phyloP scores from a whole-genome alignment of 257 asterid genomes.

The Nicotiana tomentosiformis region DNA sequence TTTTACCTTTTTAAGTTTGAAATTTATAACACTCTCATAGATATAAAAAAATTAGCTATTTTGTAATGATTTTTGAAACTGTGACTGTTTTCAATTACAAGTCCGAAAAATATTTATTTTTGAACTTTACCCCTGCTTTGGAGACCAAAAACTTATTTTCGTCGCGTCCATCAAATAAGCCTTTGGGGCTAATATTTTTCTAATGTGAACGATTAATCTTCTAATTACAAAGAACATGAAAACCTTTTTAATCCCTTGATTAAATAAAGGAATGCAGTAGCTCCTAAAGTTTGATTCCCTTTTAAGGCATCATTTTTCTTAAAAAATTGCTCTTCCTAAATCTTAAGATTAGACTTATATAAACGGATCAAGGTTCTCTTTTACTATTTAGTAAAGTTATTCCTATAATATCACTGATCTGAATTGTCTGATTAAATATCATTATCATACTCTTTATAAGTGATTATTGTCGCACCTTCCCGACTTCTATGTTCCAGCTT shows the following conservation, averaged over 20 bases:
- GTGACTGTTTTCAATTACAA: too few species aligned
- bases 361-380: neutral
- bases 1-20: too few species aligned
- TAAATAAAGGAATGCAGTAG: neutral
- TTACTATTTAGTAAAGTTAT: neutral
- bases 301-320: neutral
- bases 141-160: too few species aligned
- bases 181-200: neutral
- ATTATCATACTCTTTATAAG: neutral
- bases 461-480: neutral
- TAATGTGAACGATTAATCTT: neutral
- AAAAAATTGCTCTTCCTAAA: too few species aligned
- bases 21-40: too few species aligned
- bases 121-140: too few species aligned
- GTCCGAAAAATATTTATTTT: too few species aligned
- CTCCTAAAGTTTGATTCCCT: constrained; percentile 3
- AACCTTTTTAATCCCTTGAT: neutral
- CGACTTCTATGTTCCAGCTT: neutral
- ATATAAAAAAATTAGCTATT: too few species aligned
- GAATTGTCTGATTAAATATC: neutral
- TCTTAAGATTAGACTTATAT: neutral
- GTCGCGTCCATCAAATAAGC: neutral
- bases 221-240: neutral
- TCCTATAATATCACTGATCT: neutral
- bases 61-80: too few species aligned